phyloP scores from a whole-genome alignment of 805 yeast species.

The Sungouiella thailandica region DNA sequence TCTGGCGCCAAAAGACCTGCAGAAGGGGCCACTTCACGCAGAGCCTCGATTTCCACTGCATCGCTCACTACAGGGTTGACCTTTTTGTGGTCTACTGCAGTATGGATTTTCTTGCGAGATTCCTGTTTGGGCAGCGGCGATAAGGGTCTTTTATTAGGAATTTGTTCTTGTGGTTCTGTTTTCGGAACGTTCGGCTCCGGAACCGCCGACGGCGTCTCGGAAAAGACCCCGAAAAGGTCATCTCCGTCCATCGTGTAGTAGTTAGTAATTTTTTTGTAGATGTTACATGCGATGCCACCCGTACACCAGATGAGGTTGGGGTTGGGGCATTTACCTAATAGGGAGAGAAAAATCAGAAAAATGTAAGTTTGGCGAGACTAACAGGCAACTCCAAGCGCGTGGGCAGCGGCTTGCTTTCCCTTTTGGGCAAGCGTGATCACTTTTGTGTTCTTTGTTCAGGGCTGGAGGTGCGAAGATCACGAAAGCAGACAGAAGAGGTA shows the following conservation, averaged over 20 bases:
- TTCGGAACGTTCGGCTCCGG: conserved; percentile 20
- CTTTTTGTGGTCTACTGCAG: conserved; percentile 16
- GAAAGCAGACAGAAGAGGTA: too few species aligned
- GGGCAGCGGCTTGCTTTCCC: too few species aligned
- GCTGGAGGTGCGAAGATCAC: too few species aligned
- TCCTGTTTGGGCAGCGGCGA: conserved; percentile 1
- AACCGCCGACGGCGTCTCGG: conserved; percentile 44
- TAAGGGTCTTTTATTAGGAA: conserved; percentile 9
- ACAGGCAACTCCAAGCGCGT: too few species aligned
- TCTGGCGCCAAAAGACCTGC: conserved; percentile 52
- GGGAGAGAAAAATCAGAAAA: neutral
- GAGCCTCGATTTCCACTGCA: conserved; percentile 82
- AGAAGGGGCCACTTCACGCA: conserved; percentile 81
- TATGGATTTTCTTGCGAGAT: conserved; percentile 18
- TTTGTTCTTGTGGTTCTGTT: conserved; percentile 21
- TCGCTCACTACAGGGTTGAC: conserved; percentile 78
- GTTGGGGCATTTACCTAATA: neutral
- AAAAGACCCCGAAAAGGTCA: conserved; percentile 60
- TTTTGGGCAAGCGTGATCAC: too few species aligned
- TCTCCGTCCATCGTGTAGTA: conserved; percentile 34
- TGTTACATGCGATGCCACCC: conserved; percentile 9
- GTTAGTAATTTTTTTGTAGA: neutral
- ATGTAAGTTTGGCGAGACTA: neutral
- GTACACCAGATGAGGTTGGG: conserved; percentile 5
- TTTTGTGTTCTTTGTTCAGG: too few species aligned